Base-by-base conservation (phyloP, 495 filamentous ascomycete genomes). In the Echria macrotheca region DNA sequence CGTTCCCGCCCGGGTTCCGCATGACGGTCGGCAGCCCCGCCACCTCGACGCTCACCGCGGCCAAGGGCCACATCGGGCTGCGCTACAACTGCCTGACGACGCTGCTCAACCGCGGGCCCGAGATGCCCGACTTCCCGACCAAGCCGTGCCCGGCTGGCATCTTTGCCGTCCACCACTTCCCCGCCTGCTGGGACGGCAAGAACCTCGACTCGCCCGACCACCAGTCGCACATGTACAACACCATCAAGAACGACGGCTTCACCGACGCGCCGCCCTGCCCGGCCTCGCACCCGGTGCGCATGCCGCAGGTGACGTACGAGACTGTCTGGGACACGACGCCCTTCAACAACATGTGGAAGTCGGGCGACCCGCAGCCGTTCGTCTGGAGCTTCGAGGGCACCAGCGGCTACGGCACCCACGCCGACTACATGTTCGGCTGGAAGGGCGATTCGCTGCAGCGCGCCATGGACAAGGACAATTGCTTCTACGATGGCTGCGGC, bases 181-280 rank as follows among this genome's bases (percentile, higher is more conserved):
- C 74, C 23, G 60, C 72, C 45, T 59, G 73, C 61, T 80, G 76
- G 76, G 76, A 81, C 57, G n/a, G n/a, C n/a, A n/a, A n/a, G n/a
- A n/a, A n/a, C n/a, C n/a, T n/a, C n/a, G n/a, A n/a, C n/a, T n/a
- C 69, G 44, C 67, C 71, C 15, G 73, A 81, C 61, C 77, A 80
- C 59, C 67, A 71, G 37, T 69, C 69, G 4, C 78, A 81, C 61
- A 73, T 73, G 69, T 70, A 55, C 54, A 67, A 65, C 60, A 71
- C 67, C 21, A 50, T 47, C 15, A 57, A 52, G 4, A 45, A n/a
- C 44, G 63, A 66, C 23, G 68, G 67, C 10, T 70, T 71, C 50
- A 49, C 44, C 29, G 59, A 63, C 37, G 68, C 66, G 5, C 61
- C 60, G 1, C 35, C 66, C 3, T 78, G 75, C 63, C 75, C 75